Evolutionary conservation across 2,329 filamentous ascomycete species (phyloP), one percentile per base, ranked within the genome.

Genomic region (Colletotrichum endophyticum): DNA sequence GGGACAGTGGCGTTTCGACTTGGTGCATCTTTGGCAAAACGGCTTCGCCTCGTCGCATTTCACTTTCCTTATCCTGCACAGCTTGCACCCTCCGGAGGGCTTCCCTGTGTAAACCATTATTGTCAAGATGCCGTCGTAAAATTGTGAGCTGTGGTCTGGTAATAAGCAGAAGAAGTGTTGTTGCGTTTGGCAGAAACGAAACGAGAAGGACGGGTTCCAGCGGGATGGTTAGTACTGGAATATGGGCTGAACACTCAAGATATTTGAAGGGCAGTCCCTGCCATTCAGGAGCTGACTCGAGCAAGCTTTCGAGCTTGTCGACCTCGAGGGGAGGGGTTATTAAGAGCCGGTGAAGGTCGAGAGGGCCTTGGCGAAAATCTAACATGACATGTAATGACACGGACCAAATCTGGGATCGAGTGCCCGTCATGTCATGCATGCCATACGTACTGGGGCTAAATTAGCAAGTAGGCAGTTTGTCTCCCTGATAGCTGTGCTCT

Each of bases 31-130:
- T 59, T 86, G 81, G 78, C 91, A 92, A 56, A 82, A 84, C 0
- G 90, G 90, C 73, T 89, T 90, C 15, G 82, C 83, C 81, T 91
- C 90, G 76, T 91, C 90, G 80, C 90, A 92, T 81, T 91, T 91
- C 66, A 91, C 87, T 75, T 89, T 89, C 70, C 90, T 87, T 62
- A 89, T 87, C 81, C 89, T 91, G 69, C 80, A 81, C 49, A 80
- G 57, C 69, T 81, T 80, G 57, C 80, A 81, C 15, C 79, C 80
- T 30, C 73, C 68, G 12, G 79, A 80, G 9, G 79, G 76, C 57
- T 80, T 80, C n/a, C 79, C 79, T 6, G 78, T 81, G 62, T 80
- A 80, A 13, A 81, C 80, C 80, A 81, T 81, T 53, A 2, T 75
- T 2, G 19, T 53, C 7, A 49, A 13, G 15, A 16, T 32, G 32